These are phyloP conservation scores for Aulographum hederae DNA, from an alignment of 2,329 filamentous ascomycete genomes.

Conservation along the genomic window DNA sequence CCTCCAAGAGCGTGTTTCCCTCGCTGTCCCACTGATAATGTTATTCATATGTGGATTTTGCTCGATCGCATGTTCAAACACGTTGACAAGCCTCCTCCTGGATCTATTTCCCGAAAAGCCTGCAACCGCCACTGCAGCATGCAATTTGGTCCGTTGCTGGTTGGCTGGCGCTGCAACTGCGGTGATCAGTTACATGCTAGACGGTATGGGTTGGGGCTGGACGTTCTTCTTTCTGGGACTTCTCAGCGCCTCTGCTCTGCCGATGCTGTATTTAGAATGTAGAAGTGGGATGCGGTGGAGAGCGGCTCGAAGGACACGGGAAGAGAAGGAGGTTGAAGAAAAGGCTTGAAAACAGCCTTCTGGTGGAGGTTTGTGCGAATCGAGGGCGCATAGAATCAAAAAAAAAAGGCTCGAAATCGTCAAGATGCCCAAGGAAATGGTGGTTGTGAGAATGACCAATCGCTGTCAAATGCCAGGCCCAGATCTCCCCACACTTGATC, in stretches of 20 bases:
- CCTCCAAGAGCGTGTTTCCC: constrained; percentile 14
- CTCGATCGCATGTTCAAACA: constrained; percentile 39
- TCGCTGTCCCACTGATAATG: constrained; percentile 25
- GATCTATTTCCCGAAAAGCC: constrained; percentile 34
- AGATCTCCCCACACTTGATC: too few relatives aligned
- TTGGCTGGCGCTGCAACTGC: constrained; percentile 41
- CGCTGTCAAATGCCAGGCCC: too few relatives aligned
- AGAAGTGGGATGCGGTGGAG: background rate
- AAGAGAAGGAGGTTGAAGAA: background rate
- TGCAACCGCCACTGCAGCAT: constrained; percentile 43
- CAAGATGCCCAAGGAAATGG: too few relatives aligned
- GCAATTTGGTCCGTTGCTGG: constrained; percentile 43
- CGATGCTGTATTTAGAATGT: background rate
- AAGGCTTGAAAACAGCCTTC: too few relatives aligned
- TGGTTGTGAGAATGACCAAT: too few relatives aligned
- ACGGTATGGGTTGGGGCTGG: constrained; percentile 40
- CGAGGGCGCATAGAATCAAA: too few relatives aligned
- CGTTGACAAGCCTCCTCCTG: constrained; percentile 21
- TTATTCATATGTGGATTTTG: constrained; percentile 34
- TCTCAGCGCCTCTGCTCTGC: background rate
- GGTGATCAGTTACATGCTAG: constrained; percentile 40
- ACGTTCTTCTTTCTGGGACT: background rate
- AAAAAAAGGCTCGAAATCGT: too few relatives aligned
- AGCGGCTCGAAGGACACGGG: background rate
- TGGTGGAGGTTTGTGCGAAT: too few relatives aligned